These are phyloP conservation scores for Penicillium verhagenii DNA, from an alignment of 495 filamentous ascomycete genomes.

Conservation along the genomic window DNA sequence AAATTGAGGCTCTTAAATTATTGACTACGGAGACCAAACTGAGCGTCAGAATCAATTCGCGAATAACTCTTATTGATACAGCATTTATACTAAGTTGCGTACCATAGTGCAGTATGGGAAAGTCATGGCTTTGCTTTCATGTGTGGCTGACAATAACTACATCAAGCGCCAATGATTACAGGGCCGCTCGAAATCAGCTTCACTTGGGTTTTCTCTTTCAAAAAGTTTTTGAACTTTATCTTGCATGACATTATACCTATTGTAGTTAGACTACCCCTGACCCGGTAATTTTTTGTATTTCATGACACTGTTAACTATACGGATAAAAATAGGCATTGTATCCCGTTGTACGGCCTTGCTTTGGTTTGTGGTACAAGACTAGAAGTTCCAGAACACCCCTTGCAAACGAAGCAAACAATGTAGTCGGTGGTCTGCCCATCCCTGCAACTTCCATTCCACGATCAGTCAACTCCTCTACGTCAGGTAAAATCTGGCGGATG, in stretches of 20 bases:
- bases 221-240: constrained; percentile 10
- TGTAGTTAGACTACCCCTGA: constrained; percentile 14
- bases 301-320: constrained; percentile 11
- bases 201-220: constrained; percentile 13
- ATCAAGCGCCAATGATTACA: too few relatives aligned
- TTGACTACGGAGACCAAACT: too few relatives aligned
- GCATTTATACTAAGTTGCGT: too few relatives aligned
- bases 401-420: constrained; percentile 15
- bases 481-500: background rate
- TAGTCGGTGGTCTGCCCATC: constrained; percentile 1
- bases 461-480: background rate
- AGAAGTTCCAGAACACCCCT: background rate
- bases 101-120: too few relatives aligned
- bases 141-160: too few relatives aligned
- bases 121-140: too few relatives aligned
- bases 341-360: constrained; percentile 5
- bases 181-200: constrained; percentile 22
- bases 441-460: constrained; percentile 7
- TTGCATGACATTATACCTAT: constrained; percentile 13
- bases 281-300: constrained; percentile 8
- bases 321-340: constrained; percentile 13
- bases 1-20: too few relatives aligned
- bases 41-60: too few relatives aligned
- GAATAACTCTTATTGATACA: too few relatives aligned
- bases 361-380: too few relatives aligned